Base-by-base conservation (phyloP, 208 protist species). In the Trypanosoma congolense region DNA sequence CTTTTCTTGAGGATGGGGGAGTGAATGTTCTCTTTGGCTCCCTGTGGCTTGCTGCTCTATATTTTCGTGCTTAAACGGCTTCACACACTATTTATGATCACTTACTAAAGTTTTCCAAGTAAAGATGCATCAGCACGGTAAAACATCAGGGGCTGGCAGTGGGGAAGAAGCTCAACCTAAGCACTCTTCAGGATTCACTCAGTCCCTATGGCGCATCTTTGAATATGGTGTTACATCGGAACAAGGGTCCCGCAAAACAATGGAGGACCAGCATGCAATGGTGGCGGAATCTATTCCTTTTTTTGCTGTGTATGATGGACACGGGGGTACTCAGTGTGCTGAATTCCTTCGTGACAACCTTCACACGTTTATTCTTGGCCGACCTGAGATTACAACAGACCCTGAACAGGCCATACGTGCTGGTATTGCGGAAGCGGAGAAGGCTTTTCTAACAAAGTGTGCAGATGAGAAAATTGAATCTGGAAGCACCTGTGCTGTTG, bases 191-290 rank as follows among this genome's bases (percentile, higher is more conserved):
- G 45, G 54, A 22, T 48, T 51, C 36, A 60, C 69, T 63, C 45
- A 73, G 61, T 47, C 68, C 61, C 4, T 78, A 68, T 51, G 79
- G 41, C 72, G 72, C 42, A 78, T 90, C 9, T 68, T 87, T 29
- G 82, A 93, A 57, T 88, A 80, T 50, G 82, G 87, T 16, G 87
- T 77, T 8, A 82, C 80, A 8, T 79, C 87, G 8, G 82, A 93
- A 70, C 83, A 92, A 50, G 87, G 87, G 4, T 75, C 73, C 18
- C 78, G 87, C 1, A 73, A 74, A 30, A 95, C 87, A 21, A 95
- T 95, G 87, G 83, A 95, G 65, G 87, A 95, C 60, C 82, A 90
- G 65, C 83, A 95, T 52, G 79, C 70, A 16, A 92, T 95, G 83
- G 65, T 87, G 22, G 56, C 71, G 18, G 81, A 92, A 44, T 74